Evolutionary conservation across 371 early-diverging fungal species (phyloP), one percentile per base, ranked within the genome.

Genomic region (Mortierella sp.): DNA sequence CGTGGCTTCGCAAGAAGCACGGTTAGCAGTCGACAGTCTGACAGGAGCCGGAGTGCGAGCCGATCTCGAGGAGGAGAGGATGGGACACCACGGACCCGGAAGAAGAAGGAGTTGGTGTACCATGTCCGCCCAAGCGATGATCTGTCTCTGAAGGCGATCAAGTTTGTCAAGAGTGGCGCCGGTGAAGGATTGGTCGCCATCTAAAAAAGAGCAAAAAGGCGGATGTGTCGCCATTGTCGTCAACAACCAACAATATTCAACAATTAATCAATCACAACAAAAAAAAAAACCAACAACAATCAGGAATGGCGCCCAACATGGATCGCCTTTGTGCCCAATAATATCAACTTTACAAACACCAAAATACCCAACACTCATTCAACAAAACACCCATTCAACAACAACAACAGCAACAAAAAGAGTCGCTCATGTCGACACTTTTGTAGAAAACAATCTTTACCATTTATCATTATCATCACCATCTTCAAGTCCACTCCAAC

Each of bases 101-200:
- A 76, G 76, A 78, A 76, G 76, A 86, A 79, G 78, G 87, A 82
- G 44, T 18, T 82, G 32, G 48, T 80, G 29, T 77, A 74, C 54
- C 75, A 79, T 78, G 51, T 82, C 63, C 82, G 87, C 51, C 81
- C 81, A 70, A 77, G 80, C 65, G 80, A 86, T 77, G 83, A 77
- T 46, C 58, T 86, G 72, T 72, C 79, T 54, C 78, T 86, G 63
- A 74, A 82, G 65, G 43, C 77, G 63, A 82, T 86, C 74, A 86
- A 82, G 56, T 75, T 86, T 82, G 83, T 82, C 46, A 82, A 86
- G 75, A 60, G 56, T 32, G 85, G 74, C 3, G 80, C 82, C 8
- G 82, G 80, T 24, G 80, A 77, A 29, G 86, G 72, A 8, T 75
- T 75, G 41, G 75, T 79, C 41, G 79, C 79, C 8, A 75, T 81